Percentiles rank a stretch among this genome's conserved stretches.
Conservation (phyloP, 202 grass and related monocot genomes). For the Alloteropsis angusta region DNA sequence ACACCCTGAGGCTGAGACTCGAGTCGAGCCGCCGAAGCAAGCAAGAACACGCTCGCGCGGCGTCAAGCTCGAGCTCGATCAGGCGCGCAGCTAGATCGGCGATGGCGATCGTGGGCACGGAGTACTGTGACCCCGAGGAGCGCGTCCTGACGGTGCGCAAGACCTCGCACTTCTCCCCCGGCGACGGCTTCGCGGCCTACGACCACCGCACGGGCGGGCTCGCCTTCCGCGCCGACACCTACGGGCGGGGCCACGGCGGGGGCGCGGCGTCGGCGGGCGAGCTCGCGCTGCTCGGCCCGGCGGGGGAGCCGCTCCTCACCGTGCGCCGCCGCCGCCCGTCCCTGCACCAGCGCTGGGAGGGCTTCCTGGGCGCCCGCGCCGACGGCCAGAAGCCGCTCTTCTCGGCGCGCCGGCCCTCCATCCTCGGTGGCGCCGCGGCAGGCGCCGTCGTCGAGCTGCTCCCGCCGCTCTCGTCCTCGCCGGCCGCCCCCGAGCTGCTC, state of each 20-base stretch:
- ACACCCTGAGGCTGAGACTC: background rate
- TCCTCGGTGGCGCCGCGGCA: constrained; percentile 58
- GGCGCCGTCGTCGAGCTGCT: constrained; percentile 57
- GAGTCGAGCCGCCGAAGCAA: background rate
- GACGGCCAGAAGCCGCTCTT: constrained; percentile 78
- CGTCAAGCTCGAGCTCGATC: background rate
- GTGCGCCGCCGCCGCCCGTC: constrained; percentile 81
- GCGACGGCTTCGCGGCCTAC: constrained; percentile 90
- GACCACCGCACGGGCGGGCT: constrained; percentile 70
- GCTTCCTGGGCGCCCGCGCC: constrained; percentile 54
- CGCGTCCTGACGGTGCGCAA: constrained; percentile 81
- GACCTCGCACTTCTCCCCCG: constrained; percentile 78
- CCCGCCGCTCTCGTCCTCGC: background rate
- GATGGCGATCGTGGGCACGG: constrained; percentile 47
- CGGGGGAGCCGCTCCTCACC: constrained; percentile 68
- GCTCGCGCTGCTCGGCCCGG: constrained; percentile 74
- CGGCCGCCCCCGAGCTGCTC: constrained; percentile 43
- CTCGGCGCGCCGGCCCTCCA: constrained; percentile 59
- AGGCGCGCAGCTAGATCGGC: background rate
- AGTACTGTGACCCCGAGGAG: constrained; percentile 65
- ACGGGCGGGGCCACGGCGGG: constrained; percentile 38
- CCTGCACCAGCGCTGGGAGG: constrained; percentile 89
- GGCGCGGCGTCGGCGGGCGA: constrained; percentile 39
- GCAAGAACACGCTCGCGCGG: background rate
- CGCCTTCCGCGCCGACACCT: constrained; percentile 78